These are phyloP conservation scores for Aspergillus pseudoviridinutans DNA, from an alignment of 2,329 filamentous ascomycete genomes.

Conservation along the genomic window DNA sequence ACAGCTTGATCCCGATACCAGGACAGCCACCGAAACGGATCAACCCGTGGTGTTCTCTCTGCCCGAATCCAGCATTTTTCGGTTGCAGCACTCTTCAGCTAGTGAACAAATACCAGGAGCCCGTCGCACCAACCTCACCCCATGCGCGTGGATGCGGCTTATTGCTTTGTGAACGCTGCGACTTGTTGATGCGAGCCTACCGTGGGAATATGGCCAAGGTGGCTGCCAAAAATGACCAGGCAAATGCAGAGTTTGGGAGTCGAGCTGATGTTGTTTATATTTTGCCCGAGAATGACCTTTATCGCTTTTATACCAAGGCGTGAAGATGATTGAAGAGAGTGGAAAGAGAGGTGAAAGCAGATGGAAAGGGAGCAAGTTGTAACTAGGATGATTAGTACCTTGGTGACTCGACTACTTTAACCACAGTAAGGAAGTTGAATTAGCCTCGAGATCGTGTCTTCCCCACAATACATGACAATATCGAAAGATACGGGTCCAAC, in stretches of 20 bases:
- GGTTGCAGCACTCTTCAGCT: constrained; percentile 25
- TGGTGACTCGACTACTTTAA: neutral
- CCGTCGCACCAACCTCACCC: constrained; percentile 5
- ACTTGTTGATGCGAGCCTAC: constrained; percentile 11
- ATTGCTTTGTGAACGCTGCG: constrained; percentile 26
- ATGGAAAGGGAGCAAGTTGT: neutral
- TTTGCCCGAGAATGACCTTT: constrained; percentile 15
- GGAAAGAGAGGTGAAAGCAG: neutral
- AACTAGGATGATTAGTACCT: neutral
- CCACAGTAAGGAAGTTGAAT: neutral
- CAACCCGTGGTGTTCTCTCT: constrained; percentile 40
- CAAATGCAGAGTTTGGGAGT: constrained; percentile 12
- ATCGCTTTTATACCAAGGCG: constrained; percentile 8
- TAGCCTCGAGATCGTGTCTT: neutral
- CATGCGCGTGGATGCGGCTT: constrained; percentile 25
- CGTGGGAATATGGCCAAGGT: constrained; percentile 18
- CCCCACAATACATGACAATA: neutral
- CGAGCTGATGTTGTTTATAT: constrained; percentile 27
- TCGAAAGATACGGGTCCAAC: neutral
- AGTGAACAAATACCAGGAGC: constrained; percentile 8
- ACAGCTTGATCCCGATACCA: constrained; percentile 15
- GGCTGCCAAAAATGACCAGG: constrained; percentile 10
- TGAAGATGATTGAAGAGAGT: neutral
- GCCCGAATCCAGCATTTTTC: constrained; percentile 36
- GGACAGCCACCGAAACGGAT: constrained; percentile 12